Conservation (phyloP, 2,329 filamentous ascomycete genomes). For the Penicillium janthinellum region DNA sequence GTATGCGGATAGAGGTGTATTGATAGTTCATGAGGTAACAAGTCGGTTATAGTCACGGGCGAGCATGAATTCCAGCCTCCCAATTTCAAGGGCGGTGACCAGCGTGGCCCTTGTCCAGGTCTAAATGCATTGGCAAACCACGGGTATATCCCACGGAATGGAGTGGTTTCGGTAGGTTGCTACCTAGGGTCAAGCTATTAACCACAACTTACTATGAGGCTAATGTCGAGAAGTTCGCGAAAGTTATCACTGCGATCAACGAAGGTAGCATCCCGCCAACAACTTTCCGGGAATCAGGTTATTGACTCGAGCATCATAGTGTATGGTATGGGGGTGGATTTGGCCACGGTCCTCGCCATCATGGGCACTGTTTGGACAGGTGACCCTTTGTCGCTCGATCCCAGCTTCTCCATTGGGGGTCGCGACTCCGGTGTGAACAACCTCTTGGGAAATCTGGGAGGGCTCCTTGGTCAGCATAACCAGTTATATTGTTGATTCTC, state of each 20-base stretch:
- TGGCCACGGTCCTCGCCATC: slow-evolving; percentile 46
- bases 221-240: slow-evolving; percentile 28
- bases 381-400: slow-evolving; percentile 53
- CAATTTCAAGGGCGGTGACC: slow-evolving; percentile 37
- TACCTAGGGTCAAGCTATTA: neutral
- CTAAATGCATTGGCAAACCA: slow-evolving; percentile 50
- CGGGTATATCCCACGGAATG: slow-evolving; percentile 46
- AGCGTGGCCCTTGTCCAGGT: slow-evolving; percentile 46
- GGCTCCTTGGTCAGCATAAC: slow-evolving; percentile 42
- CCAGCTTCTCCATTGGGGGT: slow-evolving; percentile 58
- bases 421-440: slow-evolving; percentile 42
- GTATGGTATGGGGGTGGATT: slow-evolving; percentile 52
- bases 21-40: neutral
- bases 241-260: slow-evolving; percentile 40
- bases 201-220: neutral
- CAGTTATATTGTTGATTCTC: neutral
- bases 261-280: slow-evolving; percentile 23
- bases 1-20: slow-evolving; percentile 15
- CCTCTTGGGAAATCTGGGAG: slow-evolving; percentile 47
- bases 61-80: slow-evolving; percentile 39
- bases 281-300: neutral
- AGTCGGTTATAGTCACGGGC: slow-evolving; percentile 32
- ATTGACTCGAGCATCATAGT: slow-evolving; percentile 31
- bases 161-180: slow-evolving; percentile 35
- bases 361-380: slow-evolving; percentile 54